Conservation (phyloP, 805 yeast species). For the Hanseniaspora pseudoguilliermondii region DNA sequence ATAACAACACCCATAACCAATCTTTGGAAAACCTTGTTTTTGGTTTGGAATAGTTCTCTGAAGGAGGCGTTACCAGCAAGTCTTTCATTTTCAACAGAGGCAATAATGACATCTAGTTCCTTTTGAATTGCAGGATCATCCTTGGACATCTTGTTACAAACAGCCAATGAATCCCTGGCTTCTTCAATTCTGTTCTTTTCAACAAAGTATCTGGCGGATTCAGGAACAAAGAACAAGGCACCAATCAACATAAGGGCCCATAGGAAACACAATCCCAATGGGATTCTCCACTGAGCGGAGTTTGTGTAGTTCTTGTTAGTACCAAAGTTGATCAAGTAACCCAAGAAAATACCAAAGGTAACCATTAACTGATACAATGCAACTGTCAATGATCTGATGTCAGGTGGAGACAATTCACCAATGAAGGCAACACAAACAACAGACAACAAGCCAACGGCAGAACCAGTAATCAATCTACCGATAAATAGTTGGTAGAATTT, state of each 20-base stretch:
- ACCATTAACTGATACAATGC: constrained; percentile 49
- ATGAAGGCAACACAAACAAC: constrained; percentile 61
- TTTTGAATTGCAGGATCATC: constrained; percentile 37
- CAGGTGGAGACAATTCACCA: constrained; percentile 46
- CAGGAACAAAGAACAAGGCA: constrained; percentile 52
- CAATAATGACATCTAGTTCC: constrained; percentile 39
- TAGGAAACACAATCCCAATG: constrained; percentile 38
- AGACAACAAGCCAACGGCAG: constrained; percentile 62
- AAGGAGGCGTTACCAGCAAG: constrained; percentile 46
- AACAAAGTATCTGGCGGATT: constrained; percentile 51
- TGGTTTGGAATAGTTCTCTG: constrained; percentile 42
- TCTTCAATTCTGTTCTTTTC: constrained; percentile 38
- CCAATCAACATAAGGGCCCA: constrained; percentile 28
- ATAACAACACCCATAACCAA: constrained; percentile 39
- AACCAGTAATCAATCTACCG: constrained; percentile 59
- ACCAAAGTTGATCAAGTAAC: constrained; percentile 55
- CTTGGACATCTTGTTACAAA: constrained; percentile 35
- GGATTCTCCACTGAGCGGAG: constrained; percentile 49
- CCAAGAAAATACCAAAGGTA: constrained; percentile 53
- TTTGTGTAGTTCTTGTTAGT: constrained; percentile 38
- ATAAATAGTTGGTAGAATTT: constrained; percentile 52
- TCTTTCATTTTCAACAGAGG: constrained; percentile 46
- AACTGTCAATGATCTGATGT: constrained; percentile 49
- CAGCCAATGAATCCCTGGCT: constrained; percentile 42
- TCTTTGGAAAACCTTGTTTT: constrained; percentile 41